These are phyloP conservation scores for Neoboletus magnificus DNA, from an alignment of 768 basidiomycete species.

Conservation along the genomic window DNA sequence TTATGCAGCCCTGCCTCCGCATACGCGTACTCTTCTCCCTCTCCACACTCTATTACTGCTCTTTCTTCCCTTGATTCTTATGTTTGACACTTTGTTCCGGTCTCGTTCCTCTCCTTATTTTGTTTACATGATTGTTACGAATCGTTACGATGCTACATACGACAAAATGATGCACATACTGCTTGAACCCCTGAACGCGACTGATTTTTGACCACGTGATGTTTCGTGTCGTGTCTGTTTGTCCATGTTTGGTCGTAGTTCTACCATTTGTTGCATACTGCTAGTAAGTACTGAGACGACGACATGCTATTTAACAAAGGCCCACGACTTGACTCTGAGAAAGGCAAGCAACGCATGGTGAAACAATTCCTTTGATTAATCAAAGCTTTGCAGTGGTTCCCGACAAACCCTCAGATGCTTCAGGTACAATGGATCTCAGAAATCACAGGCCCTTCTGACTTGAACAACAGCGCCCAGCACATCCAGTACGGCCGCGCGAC, in stretches of 20 bases:
- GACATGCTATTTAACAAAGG: conserved; percentile 46
- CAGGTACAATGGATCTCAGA: conserved; percentile 34
- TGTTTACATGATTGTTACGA: conserved; percentile 26
- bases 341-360: conserved; percentile 3
- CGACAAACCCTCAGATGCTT: conserved; percentile 39
- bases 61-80: conserved; percentile 1
- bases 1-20: background rate
- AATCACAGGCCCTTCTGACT: background rate
- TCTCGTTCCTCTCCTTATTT: conserved; percentile 7
- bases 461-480: conserved; percentile 34
- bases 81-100: conserved; percentile 5
- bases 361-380: background rate
- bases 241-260: conserved; percentile 17
- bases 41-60: conserved; percentile 9
- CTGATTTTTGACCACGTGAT: conserved; percentile 27
- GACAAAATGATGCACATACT: conserved; percentile 24
- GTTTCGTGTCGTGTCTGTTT: conserved; percentile 21
- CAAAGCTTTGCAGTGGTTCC: background rate
- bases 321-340: conserved; percentile 30
- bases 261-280: no score
- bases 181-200: background rate
- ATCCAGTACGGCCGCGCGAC: conserved; percentile 25
- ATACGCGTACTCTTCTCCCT: background rate
- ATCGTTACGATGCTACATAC: conserved; percentile 27
- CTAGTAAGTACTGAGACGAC: no score